Base-by-base conservation (phyloP, 495 filamentous ascomycete species). In the Lasiosphaeria miniovina region DNA sequence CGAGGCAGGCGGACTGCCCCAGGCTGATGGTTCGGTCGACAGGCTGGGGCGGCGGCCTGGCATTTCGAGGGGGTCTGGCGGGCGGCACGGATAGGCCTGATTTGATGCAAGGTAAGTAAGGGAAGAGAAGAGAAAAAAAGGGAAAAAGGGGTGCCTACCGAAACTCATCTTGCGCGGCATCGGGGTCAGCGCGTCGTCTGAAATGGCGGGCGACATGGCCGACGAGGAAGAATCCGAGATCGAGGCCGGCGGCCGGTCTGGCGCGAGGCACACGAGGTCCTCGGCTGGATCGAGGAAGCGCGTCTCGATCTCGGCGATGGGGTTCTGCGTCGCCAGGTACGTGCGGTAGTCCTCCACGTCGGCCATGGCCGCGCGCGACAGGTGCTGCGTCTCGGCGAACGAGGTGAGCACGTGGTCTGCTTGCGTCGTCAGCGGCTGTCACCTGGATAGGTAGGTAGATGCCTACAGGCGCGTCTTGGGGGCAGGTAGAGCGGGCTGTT, bases 361-460 rank as follows among this genome's bases (percentile, higher is more conserved):
- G 6, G 80, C 74, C 6, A 78, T 62, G 0, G 75, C 75, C 6
- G 90, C 86, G 9, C 75, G 67, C 0, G 81, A 72, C 17, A 90
- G 76, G 33, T 72, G 75, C 52, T 84, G 76, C 5, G 80, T 77
- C 33, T 87, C 76, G 68, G 79, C 82, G 68, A 83, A 93, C 12
- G 88, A 85, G 31, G 84, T 76, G 49, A 95, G 79, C 9, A 88
- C 83, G 55, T 85, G 84, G 60, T 90, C 88, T 93, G 58, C 2
- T 34, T 24, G 24, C 24, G 24, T 24, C 24, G 24, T 24, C 24
- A 24, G 24, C 24, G 0, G 24, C 24, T n/a, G n/a, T n/a, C n/a
- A n/a, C n/a, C n/a, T n/a, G n/a, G n/a, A n/a, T n/a, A n/a, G n/a
- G n/a, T n/a, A n/a, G n/a, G n/a, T n/a, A n/a, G n/a, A n/a, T n/a